Percentiles rank a stretch among this genome's conserved stretches.
phyloP scores from a whole-genome alignment of 1,284 basidiomycete genomes.

The Malassezia psittaci region DNA sequence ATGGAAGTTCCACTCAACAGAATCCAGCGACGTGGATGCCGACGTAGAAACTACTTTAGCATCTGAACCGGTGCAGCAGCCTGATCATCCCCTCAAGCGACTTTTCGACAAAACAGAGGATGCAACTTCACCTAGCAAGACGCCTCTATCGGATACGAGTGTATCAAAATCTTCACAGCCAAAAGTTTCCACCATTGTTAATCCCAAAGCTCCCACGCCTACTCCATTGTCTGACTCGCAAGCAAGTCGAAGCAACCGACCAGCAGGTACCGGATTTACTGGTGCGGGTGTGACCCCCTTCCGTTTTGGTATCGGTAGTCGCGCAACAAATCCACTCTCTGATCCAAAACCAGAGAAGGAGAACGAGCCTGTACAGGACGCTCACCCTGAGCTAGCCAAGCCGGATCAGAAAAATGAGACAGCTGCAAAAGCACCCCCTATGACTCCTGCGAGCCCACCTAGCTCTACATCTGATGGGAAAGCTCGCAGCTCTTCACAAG shows the following conservation, averaged over 20 bases:
- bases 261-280: constrained; percentile 21
- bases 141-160: background rate
- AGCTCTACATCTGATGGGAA: background rate
- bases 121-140: background rate
- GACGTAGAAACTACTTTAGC: background rate
- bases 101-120: constrained; percentile 4
- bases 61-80: background rate
- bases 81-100: constrained; percentile 8
- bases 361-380: background rate
- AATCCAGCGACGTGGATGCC: background rate
- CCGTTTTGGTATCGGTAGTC: constrained; percentile 38
- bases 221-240: background rate
- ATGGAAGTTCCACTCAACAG: constrained; percentile 11
- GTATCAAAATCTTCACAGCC: background rate
- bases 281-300: constrained; percentile 37
- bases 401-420: too few relatives aligned
- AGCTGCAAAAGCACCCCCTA: background rate
- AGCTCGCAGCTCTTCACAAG: background rate
- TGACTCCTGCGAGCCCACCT: background rate
- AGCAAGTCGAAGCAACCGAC: background rate
- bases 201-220: background rate
- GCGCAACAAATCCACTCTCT: background rate
- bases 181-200: background rate
- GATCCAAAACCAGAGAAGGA: background rate
- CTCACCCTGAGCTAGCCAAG: background rate